Evolutionary conservation across 2,329 filamentous ascomycete genomes (phyloP), one percentile per base, ranked within the genome.

Genomic region (Fusarium brachygibbosum): DNA sequence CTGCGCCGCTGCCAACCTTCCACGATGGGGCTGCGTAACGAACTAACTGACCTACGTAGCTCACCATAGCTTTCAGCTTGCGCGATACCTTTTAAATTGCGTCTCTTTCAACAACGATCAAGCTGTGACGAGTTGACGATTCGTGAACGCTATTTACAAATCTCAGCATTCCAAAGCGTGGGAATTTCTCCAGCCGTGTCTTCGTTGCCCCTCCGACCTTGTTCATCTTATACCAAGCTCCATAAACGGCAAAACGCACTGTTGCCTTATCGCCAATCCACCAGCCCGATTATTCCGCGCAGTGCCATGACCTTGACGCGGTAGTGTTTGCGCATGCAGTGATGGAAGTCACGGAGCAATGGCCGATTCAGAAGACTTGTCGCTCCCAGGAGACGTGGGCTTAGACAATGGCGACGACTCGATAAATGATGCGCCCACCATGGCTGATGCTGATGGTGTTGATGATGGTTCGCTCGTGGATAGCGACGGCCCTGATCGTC

Each of bases 281-380:
- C 35, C 63, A 73, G 61, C 59, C 52, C 32, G 28, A 68, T 63
- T 49, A 41, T 35, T 50, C 61, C 63, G 66, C 68, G 61, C 72
- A 68, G 75, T 62, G 74, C 57, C 72, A 75, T 75, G 74, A 68
- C 46, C 67, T 42, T 61, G 57, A 70, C 66, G 58, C 71, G 66
- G 66, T 75, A 75, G 72, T 73, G 40, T 53, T 72, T 75, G 62
- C 63, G 62, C 63, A 74, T 68, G 71, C 58, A 72, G 79, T 80
- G 76, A 81, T 82, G 80, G 80, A 80, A 78, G 63, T 64, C 75
- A 69, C 70, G 76, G 78, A 76, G 81, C 75, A 79, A 86, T 87
- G 85, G 78, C 81, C 75, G 82, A 86, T 74, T 74, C 80, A 76
- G 77, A 82, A 79, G 82, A 86, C 71, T 77, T 80, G 70, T 77